Conservation (phyloP, 2,329 filamentous ascomycete genomes). For the Colletotrichum ledebouriae region DNA sequence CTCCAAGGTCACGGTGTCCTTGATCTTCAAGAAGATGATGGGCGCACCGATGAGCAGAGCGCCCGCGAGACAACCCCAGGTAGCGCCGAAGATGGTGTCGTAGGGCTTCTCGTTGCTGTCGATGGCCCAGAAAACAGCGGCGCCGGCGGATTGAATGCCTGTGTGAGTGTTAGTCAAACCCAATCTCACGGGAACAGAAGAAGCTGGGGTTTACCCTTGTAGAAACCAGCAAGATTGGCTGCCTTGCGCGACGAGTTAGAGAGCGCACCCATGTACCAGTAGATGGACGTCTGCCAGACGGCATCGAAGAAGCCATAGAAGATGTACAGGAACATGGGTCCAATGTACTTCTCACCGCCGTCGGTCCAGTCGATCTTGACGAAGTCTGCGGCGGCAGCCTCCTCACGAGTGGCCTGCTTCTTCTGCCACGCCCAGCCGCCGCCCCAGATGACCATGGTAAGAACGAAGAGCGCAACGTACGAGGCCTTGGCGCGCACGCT, state of each 20-base stretch:
- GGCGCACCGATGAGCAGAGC: slow-evolving; percentile 83
- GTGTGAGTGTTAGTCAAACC: slow-evolving; percentile 39
- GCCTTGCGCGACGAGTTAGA: slow-evolving; percentile 93
- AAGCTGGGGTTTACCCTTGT: slow-evolving; percentile 68
- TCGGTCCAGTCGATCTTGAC: slow-evolving; percentile 73
- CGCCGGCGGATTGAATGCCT: slow-evolving; percentile 85
- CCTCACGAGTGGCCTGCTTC: slow-evolving; percentile 65
- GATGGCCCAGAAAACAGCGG: slow-evolving; percentile 80
- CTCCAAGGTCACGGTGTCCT: slow-evolving; percentile 84
- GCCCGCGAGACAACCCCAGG: slow-evolving; percentile 82
- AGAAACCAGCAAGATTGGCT: slow-evolving; percentile 92
- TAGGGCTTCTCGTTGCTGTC: slow-evolving; percentile 74
- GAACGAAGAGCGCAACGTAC: slow-evolving; percentile 71
- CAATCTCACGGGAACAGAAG: neutral
- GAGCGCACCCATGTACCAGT: slow-evolving; percentile 96
- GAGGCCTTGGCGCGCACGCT: slow-evolving; percentile 75
- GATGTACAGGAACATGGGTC: slow-evolving; percentile 89
- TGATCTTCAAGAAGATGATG: slow-evolving; percentile 82
- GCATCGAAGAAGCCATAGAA: slow-evolving; percentile 93
- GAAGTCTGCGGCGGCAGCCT: slow-evolving; percentile 47
- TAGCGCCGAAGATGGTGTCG: slow-evolving; percentile 77
- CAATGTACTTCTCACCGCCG: slow-evolving; percentile 71
- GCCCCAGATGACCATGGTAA: slow-evolving; percentile 87
- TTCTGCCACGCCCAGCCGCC: slow-evolving; percentile 84
- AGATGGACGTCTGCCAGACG: slow-evolving; percentile 89